phyloP scores from a whole-genome alignment of 805 yeast genomes.

The Kluyveromyces siamensis region DNA sequence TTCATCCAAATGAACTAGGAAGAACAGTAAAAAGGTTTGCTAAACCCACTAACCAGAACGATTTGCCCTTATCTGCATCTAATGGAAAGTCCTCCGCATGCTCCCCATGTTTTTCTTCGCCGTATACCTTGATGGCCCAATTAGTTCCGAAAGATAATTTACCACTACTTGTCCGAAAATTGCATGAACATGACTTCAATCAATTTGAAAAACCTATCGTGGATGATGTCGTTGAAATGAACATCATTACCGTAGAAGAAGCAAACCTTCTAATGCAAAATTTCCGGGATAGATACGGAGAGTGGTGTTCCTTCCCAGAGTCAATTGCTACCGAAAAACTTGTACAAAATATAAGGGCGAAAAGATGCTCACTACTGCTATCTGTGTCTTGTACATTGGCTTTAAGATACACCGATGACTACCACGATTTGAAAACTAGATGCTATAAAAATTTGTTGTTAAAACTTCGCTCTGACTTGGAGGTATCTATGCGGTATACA shows the following conservation, averaged over 20 bases:
- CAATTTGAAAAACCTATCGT: conserved; percentile 7
- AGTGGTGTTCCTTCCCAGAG: conserved; percentile 70
- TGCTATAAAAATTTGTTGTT: conserved; percentile 37
- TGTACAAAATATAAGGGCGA: conserved; percentile 36
- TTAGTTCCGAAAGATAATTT: conserved; percentile 11
- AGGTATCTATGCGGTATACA: conserved; percentile 32
- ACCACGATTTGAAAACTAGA: conserved; percentile 28
- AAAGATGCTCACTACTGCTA: conserved; percentile 51
- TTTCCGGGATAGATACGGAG: conserved; percentile 59
- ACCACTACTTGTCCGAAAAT: conserved; percentile 10
- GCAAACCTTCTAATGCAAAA: conserved; percentile 42
- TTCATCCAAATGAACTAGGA: neutral
- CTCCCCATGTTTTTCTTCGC: conserved; percentile 5
- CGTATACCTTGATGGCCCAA: conserved; percentile 11
- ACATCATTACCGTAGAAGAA: conserved; percentile 40
- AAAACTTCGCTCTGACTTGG: conserved; percentile 43
- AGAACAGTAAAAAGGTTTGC: neutral
- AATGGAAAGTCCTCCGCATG: too few species aligned
- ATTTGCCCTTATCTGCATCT: neutral
- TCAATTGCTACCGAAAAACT: conserved; percentile 39
- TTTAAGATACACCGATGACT: conserved; percentile 35
- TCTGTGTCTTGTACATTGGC: conserved; percentile 60
- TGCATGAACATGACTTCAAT: conserved; percentile 8
- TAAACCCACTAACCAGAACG: neutral
- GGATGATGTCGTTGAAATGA: conserved; percentile 43